These are phyloP conservation scores for Sugiyamaella sp. DNA, from an alignment of 1,139 yeast genomes.

Conservation along the genomic window DNA sequence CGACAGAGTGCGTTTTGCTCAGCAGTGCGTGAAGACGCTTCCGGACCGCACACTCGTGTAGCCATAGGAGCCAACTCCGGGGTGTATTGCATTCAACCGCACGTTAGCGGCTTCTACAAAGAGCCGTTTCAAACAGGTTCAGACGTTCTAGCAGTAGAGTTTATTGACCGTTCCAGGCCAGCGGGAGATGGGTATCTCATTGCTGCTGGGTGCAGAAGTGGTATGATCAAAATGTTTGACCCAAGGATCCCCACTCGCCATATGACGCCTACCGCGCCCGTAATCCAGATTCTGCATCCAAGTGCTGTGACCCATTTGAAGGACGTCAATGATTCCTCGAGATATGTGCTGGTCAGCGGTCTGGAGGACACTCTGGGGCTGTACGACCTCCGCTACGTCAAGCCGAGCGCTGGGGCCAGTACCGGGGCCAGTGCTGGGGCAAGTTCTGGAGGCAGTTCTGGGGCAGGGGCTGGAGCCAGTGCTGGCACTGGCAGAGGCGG, in stretches of 20 bases:
- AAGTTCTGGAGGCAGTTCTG: not conserved
- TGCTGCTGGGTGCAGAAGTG: constrained; percentile 29
- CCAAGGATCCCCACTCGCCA: constrained; percentile 18
- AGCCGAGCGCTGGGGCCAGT: not conserved
- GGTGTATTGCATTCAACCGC: constrained; percentile 14
- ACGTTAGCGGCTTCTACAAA: constrained; percentile 14
- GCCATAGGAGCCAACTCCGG: constrained; percentile 16
- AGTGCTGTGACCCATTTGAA: constrained; percentile 17
- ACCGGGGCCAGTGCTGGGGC: not conserved
- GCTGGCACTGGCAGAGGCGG: not conserved
- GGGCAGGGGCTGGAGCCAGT: not conserved
- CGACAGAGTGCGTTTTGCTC: constrained; percentile 18
- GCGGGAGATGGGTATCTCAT: constrained; percentile 11
- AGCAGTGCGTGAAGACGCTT: constrained; percentile 7
- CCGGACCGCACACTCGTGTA: constrained; percentile 12
- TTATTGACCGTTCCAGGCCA: constrained; percentile 2
- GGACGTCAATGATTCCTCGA: constrained; percentile 18
- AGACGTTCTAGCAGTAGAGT: constrained; percentile 24
- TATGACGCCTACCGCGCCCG: constrained; percentile 15
- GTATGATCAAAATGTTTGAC: constrained; percentile 25
- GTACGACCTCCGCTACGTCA: constrained; percentile 31
- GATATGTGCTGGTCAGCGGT: constrained; percentile 31
- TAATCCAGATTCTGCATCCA: constrained; percentile 7
- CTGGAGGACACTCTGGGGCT: constrained; percentile 30
- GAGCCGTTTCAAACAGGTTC: constrained; percentile 21